A percentile compares a stretch with the other conserved stretches of the same genome.
Evolutionary conservation across 805 yeast genomes (phyloP).

Genomic region (Starmerella powellii): DNA sequence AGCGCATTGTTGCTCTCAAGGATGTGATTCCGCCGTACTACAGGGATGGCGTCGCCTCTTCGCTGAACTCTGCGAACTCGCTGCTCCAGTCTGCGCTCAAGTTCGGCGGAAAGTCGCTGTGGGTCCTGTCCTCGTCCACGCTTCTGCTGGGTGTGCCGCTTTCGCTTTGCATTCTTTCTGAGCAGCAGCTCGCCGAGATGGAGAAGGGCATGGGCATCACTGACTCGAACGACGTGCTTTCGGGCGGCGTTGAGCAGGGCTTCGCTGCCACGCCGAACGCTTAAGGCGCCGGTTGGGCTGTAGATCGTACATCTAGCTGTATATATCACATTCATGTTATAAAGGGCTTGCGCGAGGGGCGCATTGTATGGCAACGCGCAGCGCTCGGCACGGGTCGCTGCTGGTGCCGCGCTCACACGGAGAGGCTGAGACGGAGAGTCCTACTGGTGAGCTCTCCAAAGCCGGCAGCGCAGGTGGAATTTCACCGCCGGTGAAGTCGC

Average conservation of each 20-base stretch:
- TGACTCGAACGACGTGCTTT: constrained; percentile 21
- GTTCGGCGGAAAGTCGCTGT: constrained; percentile 63
- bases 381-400: too few relatives aligned
- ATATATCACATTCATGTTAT: too few relatives aligned
- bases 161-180: constrained; percentile 76
- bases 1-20: constrained; percentile 81
- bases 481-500: too few relatives aligned
- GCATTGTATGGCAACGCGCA: too few relatives aligned
- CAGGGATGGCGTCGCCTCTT: constrained; percentile 40
- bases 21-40: constrained; percentile 85
- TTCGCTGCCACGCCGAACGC: constrained; percentile 25
- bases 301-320: not conserved
- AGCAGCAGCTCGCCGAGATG: constrained; percentile 86
- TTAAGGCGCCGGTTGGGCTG: not conserved
- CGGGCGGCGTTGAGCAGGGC: constrained; percentile 31
- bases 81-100: constrained; percentile 37
- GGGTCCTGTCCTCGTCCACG: constrained; percentile 76
- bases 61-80: constrained; percentile 29
- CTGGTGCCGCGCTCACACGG: too few relatives aligned
- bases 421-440: too few relatives aligned
- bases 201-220: constrained; percentile 63
- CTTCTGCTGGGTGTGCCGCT: constrained; percentile 86
- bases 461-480: too few relatives aligned
- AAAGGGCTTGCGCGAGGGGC: too few relatives aligned
- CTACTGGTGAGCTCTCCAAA: too few relatives aligned